A percentile compares a stretch with the other conserved stretches of the same genome.
Conservation (phyloP, 108 stramenopile species). For the Chaetoceros tenuissimus region DNA sequence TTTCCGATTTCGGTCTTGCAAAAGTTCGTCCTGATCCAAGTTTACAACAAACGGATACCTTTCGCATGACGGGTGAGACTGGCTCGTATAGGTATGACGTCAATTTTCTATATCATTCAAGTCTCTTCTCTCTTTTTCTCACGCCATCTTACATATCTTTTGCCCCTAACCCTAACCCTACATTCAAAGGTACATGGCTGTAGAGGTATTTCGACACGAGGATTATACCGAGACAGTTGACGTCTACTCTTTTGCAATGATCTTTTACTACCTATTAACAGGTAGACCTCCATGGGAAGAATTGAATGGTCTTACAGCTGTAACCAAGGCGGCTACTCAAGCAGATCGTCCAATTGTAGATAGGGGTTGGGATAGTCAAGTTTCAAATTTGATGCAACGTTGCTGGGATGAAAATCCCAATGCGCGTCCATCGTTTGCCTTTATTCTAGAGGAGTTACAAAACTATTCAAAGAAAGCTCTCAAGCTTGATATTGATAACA, state of each 20-base stretch:
- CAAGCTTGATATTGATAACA: not conserved
- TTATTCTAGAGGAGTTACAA: slow-evolving; percentile 42
- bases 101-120: not conserved
- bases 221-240: slow-evolving; percentile 86
- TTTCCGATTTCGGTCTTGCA: slow-evolving; percentile 94
- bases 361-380: slow-evolving; percentile 49
- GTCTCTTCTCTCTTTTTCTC: not conserved
- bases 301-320: slow-evolving; percentile 60
- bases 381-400: slow-evolving; percentile 52
- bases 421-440: slow-evolving; percentile 57
- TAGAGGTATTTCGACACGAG: slow-evolving; percentile 79
- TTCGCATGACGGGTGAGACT: slow-evolving; percentile 80
- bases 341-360: slow-evolving; percentile 76
- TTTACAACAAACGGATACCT: slow-evolving; percentile 45
- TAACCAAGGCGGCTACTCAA: slow-evolving; percentile 56
- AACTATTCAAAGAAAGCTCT: slow-evolving; percentile 25
- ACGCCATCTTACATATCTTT: too few species aligned
- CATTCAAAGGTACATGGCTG: slow-evolving; percentile 65
- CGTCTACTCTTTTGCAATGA: slow-evolving; percentile 86
- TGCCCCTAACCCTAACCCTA: not conserved
- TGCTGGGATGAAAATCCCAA: slow-evolving; percentile 80
- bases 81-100: slow-evolving; percentile 68
- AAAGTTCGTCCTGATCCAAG: slow-evolving; percentile 74
- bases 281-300: slow-evolving; percentile 72
- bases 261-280: slow-evolving; percentile 71